Evolutionary conservation across 2,329 filamentous ascomycete genomes (phyloP).

Genomic region (Aspergillus pseudoterreus): DNA sequence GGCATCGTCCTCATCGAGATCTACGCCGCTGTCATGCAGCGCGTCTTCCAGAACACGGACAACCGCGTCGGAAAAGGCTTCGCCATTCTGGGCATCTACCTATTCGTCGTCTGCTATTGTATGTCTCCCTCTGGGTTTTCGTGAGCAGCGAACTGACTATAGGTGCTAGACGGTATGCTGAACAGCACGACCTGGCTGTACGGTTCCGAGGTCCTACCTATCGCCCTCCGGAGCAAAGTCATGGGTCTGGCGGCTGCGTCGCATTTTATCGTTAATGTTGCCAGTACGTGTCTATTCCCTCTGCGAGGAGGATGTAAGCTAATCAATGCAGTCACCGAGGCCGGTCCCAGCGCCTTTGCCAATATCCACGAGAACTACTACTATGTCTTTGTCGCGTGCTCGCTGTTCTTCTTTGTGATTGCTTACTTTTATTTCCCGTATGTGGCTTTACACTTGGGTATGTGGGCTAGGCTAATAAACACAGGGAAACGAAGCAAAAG

Average conservation of each 20-base stretch:
- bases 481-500: slow-evolving; percentile 47
- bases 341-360: slow-evolving; percentile 54
- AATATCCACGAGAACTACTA: slow-evolving; percentile 60
- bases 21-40: slow-evolving; percentile 58
- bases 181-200: slow-evolving; percentile 56
- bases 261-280: slow-evolving; percentile 56
- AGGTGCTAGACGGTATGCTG: slow-evolving; percentile 45
- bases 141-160: background rate
- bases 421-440: slow-evolving; percentile 56
- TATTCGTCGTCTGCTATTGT: slow-evolving; percentile 57
- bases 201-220: slow-evolving; percentile 54
- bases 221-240: slow-evolving; percentile 51
- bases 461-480: slow-evolving; percentile 1
- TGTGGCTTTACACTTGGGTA: slow-evolving; percentile 14
- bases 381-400: slow-evolving; percentile 56
- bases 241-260: slow-evolving; percentile 54
- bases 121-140: slow-evolving; percentile 15
- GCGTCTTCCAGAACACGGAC: slow-evolving; percentile 52
- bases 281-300: slow-evolving; percentile 24
- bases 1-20: slow-evolving; percentile 56
- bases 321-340: slow-evolving; percentile 43
- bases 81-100: slow-evolving; percentile 57
- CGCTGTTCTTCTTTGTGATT: slow-evolving; percentile 49
- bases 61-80: slow-evolving; percentile 58
- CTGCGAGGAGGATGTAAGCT: background rate